Conservation (phyloP, 495 filamentous ascomycete species). For the Neurospora cerealis region DNA sequence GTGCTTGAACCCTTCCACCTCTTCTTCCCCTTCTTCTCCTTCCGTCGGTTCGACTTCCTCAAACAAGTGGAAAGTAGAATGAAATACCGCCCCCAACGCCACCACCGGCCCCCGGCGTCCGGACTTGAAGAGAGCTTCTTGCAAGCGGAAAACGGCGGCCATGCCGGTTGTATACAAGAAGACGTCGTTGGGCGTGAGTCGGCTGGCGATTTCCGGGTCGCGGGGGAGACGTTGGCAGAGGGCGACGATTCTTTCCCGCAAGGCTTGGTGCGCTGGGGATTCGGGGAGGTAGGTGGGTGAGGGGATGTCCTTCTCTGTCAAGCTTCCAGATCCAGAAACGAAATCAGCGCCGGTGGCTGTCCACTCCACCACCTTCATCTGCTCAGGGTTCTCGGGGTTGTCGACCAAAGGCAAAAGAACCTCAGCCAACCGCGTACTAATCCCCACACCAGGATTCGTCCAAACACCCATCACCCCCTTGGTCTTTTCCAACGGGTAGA, state of each 20-base stretch:
- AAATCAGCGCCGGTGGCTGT: background rate
- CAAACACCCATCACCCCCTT: slow-evolving; percentile 26
- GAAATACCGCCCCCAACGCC: slow-evolving; percentile 29
- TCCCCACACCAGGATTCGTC: slow-evolving; percentile 28
- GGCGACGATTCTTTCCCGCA: slow-evolving; percentile 25
- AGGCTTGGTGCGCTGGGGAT: slow-evolving; percentile 12
- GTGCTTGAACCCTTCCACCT: slow-evolving; percentile 21
- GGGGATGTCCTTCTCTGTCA: background rate
- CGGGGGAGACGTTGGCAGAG: slow-evolving; percentile 24
- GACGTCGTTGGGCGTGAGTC: slow-evolving; percentile 25
- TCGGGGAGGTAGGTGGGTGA: slow-evolving; percentile 13
- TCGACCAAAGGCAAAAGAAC: too few species aligned
- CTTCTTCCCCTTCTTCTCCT: too few species aligned
- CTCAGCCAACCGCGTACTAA: slow-evolving; percentile 30
- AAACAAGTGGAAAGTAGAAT: slow-evolving; percentile 22
- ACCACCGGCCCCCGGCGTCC: slow-evolving; percentile 14
- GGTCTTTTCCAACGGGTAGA: slow-evolving; percentile 19
- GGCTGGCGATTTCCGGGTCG: background rate
- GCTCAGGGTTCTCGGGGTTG: too few species aligned
- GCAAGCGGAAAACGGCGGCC: slow-evolving; percentile 25
- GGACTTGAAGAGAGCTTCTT: slow-evolving; percentile 10
- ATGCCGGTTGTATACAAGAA: slow-evolving; percentile 39
- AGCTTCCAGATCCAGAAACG: background rate
- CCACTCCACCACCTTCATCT: slow-evolving; percentile 15
- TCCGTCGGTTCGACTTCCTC: too few species aligned